Evolutionary conservation across 2,329 filamentous ascomycete species (phyloP).

Genomic region (Fusarium algeriense): DNA sequence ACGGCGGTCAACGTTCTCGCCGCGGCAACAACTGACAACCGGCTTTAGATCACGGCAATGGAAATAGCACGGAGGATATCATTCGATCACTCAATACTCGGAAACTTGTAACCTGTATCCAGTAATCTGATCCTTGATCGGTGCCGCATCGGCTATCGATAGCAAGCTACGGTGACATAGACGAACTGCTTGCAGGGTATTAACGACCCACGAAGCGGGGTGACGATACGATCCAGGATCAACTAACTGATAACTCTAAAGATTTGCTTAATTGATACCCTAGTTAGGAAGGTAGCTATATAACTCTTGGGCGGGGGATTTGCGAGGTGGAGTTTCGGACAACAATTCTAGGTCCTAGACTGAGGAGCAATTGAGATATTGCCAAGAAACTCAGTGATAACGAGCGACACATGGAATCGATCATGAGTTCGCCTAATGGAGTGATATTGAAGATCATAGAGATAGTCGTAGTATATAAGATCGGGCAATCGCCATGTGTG

Average conservation of each 20-base stretch:
- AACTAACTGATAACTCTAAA: slow-evolving; percentile 18
- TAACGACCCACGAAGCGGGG: slow-evolving; percentile 16
- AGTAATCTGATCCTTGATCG: background rate
- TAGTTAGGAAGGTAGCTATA: slow-evolving; percentile 24
- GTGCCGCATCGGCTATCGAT: background rate
- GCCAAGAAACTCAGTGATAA: background rate
- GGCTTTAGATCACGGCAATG: background rate
- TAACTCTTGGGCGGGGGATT: slow-evolving; percentile 1
- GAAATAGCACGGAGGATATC: too few relatives aligned
- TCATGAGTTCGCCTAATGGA: background rate
- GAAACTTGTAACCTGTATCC: background rate
- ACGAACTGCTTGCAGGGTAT: background rate
- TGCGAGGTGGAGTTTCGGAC: slow-evolving; percentile 20
- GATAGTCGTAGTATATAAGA: slow-evolving; percentile 1
- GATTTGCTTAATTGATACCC: slow-evolving; percentile 24
- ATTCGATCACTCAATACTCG: background rate
- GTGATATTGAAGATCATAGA: background rate
- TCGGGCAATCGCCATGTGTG: background rate
- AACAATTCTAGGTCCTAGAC: slow-evolving; percentile 29
- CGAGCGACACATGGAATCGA: background rate
- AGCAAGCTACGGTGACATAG: background rate
- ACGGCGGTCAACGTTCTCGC: background rate
- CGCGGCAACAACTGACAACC: too few relatives aligned
- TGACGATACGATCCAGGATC: background rate
- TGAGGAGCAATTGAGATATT: background rate